Conservation (phyloP, 208 protist species). For the Crithidia sp. region DNA sequence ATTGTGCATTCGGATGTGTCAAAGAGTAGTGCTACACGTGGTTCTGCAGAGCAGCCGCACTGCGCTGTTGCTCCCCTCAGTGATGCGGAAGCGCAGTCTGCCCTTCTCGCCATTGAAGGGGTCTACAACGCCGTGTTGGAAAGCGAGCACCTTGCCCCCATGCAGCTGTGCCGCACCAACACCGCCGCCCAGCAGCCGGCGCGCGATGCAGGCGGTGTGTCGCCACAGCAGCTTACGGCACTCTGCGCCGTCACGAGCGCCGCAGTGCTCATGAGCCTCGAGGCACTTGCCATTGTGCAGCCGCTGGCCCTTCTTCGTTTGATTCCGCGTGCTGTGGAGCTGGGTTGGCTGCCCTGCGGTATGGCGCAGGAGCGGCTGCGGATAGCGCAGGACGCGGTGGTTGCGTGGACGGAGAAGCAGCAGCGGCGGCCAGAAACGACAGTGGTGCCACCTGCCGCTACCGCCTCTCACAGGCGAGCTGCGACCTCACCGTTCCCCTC, state of each 20-base stretch:
- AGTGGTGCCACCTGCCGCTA: not conserved
- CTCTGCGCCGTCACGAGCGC: constrained; percentile 23
- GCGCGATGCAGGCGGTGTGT: not conserved
- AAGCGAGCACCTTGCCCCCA: constrained; percentile 6
- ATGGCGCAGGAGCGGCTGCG: constrained; percentile 16
- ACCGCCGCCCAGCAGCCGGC: not conserved
- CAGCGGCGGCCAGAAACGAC: not conserved
- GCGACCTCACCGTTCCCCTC: not conserved
- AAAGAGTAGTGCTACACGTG: not conserved
- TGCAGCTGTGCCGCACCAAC: constrained; percentile 10
- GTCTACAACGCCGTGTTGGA: constrained; percentile 21
- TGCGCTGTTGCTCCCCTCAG: not conserved
- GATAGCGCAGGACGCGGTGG: constrained; percentile 19
- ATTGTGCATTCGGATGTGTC: constrained; percentile 10
- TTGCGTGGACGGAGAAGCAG: constrained; percentile 15
- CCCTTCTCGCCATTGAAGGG: constrained; percentile 12
- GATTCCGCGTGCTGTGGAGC: constrained; percentile 5
- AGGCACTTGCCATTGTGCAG: constrained; percentile 17
- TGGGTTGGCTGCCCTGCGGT: constrained; percentile 31
- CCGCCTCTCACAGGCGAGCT: not conserved
- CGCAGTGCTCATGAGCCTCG: constrained; percentile 20
- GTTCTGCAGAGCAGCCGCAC: not conserved
- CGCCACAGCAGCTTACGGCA: constrained; percentile 17
- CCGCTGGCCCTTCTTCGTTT: constrained; percentile 27
- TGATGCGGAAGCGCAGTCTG: constrained; percentile 9